Evolutionary conservation across 2,329 filamentous ascomycete species (phyloP).

Genomic region (Colletotrichum nymphaeae): DNA sequence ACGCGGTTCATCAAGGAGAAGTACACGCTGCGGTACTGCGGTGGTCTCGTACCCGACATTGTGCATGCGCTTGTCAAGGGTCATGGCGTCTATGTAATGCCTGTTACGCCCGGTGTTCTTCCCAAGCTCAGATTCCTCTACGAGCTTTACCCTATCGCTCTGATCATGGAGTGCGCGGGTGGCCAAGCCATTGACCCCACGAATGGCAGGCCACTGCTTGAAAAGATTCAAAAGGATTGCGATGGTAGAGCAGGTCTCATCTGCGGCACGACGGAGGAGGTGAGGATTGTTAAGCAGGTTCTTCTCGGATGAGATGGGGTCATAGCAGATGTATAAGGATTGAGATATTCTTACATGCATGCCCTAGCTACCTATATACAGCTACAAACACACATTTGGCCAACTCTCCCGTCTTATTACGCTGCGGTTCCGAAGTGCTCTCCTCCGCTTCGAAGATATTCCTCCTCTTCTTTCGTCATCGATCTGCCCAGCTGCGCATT

Average conservation of each 20-base stretch:
- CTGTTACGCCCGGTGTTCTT: constrained; percentile 60
- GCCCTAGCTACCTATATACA: too few relatives aligned
- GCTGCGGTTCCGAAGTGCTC: too few relatives aligned
- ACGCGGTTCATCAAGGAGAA: constrained; percentile 59
- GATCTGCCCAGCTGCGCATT: too few relatives aligned
- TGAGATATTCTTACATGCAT: too few relatives aligned
- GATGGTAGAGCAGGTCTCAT: constrained; percentile 63
- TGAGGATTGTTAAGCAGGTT: constrained; percentile 48
- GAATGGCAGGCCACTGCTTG: constrained; percentile 55
- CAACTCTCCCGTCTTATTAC: too few relatives aligned
- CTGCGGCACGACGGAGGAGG: constrained; percentile 62
- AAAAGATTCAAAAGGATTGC: constrained; percentile 49
- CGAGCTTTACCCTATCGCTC: constrained; percentile 69
- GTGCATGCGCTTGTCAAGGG: constrained; percentile 70
- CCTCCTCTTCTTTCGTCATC: too few relatives aligned
- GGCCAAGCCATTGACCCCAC: constrained; percentile 65
- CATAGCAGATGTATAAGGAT: too few relatives aligned
- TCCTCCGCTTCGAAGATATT: too few relatives aligned
- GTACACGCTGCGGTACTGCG: constrained; percentile 71
- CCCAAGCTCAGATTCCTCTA: constrained; percentile 70
- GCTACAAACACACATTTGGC: too few relatives aligned
- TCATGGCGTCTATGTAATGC: constrained; percentile 70
- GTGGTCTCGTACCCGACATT: constrained; percentile 71
- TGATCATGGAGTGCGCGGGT: constrained; percentile 70
- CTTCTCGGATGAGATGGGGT: constrained; percentile 31